Percentiles rank a stretch among this genome's conserved stretches.
These are phyloP conservation scores for Syncephalastrum monosporum DNA, from an alignment of 371 early-diverging fungal genomes.

Conservation along the genomic window DNA sequence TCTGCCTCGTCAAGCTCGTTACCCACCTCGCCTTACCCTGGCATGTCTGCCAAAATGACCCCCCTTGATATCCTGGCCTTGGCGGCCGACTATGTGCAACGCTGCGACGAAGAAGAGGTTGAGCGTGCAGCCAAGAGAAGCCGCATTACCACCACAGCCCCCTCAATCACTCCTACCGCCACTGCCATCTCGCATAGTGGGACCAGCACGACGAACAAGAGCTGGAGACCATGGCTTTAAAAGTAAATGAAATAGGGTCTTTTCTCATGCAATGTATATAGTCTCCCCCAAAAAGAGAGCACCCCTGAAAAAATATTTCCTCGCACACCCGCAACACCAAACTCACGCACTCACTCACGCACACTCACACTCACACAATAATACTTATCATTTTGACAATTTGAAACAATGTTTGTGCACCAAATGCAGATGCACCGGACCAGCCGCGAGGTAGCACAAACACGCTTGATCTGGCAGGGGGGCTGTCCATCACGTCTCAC, in stretches of 20 bases:
- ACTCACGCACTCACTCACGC: no score
- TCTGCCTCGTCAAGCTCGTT: constrained; percentile 35
- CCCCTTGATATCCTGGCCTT: constrained; percentile 47
- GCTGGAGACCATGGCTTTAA: constrained; percentile 26
- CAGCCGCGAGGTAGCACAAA: no score
- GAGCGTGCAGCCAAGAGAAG: constrained; percentile 12
- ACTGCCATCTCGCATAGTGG: no score
- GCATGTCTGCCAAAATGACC: constrained; percentile 27
- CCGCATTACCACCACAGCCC: constrained; percentile 4
- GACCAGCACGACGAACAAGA: neutral
- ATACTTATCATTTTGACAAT: no score
- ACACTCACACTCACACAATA: neutral
- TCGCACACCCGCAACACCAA: neutral
- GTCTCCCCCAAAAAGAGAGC: neutral
- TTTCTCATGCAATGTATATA: constrained; percentile 2
- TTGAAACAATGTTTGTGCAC: no score
- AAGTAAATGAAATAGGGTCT: constrained; percentile 1
- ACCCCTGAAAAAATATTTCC: neutral
- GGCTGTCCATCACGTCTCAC: neutral
- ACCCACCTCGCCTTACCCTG: constrained; percentile 16
- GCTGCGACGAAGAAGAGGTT: constrained; percentile 32
- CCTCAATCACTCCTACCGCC: no score
- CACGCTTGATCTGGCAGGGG: no score
- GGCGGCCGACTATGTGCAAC: constrained; percentile 51
- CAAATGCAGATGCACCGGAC: no score